Evolutionary conservation across 805 yeast genomes (phyloP), one percentile per base, ranked within the genome.

Genomic region (Sugiyamaella boreocaroliniensis): DNA sequence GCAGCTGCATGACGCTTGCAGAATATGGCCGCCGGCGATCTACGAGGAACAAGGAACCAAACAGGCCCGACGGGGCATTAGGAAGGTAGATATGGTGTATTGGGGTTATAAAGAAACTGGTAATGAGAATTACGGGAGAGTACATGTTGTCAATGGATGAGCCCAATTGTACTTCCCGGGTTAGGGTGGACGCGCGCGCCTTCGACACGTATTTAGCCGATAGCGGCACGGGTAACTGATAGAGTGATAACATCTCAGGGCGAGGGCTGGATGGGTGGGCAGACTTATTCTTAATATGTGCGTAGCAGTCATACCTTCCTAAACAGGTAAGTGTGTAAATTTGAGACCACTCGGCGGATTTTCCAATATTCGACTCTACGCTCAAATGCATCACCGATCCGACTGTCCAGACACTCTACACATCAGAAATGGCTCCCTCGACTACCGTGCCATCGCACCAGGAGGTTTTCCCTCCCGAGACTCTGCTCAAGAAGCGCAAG

Each of bases 401-500:
- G 41, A 20, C 48, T 22, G 18, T 40, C 40, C 43, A 15, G 26
- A 46, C 29, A 6, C 29, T n/a, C 29, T 45, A 19, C 43, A 51
- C 47, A 53, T 9, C 42, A 45, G 51, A 44, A 59, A 57, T 60
- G 62, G 57, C 55, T 50, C 53, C 52, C 45, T 43, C 54, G 29
- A 50, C 62, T 45, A 60, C 64, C 45, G 62, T 59, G 43, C 64
- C 65, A 40, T 47, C 64, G 32, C 59, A 61, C 58, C 50, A 55
- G 41, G 63, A 59, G 48, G 61, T 62, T 10, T 65, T 69, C 62
- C 71, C 71, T 58, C 83, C 83, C 69, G 83, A 79, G 78, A 71
- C 82, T 63, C 74, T 77, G 60, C 71, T 76, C 68, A 79, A 79
- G 76, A 76, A 79, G 78, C 69, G 77, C 64, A 79, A 79, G 78